Conservation (phyloP, 2,329 filamentous ascomycete genomes). For the Trichoderma koningii region DNA sequence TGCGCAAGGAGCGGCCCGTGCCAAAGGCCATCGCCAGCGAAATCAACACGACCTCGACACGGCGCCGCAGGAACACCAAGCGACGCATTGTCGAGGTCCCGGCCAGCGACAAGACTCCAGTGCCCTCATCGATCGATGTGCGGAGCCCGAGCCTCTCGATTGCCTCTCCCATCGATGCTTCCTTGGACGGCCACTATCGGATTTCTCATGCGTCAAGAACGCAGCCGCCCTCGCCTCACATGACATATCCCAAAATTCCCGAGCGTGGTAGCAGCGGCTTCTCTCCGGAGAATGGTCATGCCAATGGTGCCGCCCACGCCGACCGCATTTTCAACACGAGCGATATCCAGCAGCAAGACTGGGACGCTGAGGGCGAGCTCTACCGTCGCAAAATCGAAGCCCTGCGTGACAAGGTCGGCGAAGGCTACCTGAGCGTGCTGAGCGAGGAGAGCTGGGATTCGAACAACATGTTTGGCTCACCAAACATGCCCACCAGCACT, state of each 20-base stretch:
- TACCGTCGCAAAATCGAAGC: constrained; percentile 89
- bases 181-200: constrained; percentile 44
- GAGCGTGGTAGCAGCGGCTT: constrained; percentile 33
- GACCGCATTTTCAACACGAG: constrained; percentile 4
- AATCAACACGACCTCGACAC: constrained; percentile 58
- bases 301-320: background rate
- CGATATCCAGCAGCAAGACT: constrained; percentile 49
- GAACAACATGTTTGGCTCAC: constrained; percentile 34
- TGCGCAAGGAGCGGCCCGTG: constrained; percentile 61
- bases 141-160: constrained; percentile 29
- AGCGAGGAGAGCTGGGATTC: constrained; percentile 72
- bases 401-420: constrained; percentile 80
- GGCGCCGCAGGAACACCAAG: constrained; percentile 62
- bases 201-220: constrained; percentile 48
- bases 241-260: constrained; percentile 40
- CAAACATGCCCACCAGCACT: constrained; percentile 35
- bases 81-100: constrained; percentile 66
- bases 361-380: constrained; percentile 70
- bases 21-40: constrained; percentile 60
- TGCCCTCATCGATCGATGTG: constrained; percentile 38
- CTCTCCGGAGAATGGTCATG: constrained; percentile 14
- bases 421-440: constrained; percentile 82
- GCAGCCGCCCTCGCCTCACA: constrained; percentile 37
- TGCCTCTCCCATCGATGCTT: constrained; percentile 31
- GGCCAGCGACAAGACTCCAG: constrained; percentile 48